A percentile compares a stretch with the other conserved stretches of the same genome.
These are phyloP conservation scores for Russula ochroleuca DNA, from an alignment of 768 basidiomycete species.

Conservation along the genomic window DNA sequence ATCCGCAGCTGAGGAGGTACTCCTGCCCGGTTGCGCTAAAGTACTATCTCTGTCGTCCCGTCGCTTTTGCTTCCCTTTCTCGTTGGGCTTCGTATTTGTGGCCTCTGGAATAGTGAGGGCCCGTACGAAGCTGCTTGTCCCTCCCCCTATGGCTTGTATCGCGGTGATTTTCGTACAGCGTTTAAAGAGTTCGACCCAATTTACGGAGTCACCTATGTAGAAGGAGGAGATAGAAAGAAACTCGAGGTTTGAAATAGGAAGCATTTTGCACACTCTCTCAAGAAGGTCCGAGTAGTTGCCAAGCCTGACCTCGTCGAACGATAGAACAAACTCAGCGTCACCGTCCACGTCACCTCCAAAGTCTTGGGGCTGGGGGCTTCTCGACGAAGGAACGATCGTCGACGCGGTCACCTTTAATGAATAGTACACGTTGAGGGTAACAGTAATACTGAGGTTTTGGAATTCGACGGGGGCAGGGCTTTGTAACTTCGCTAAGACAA, in stretches of 20 bases:
- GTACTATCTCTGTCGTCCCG: not conserved
- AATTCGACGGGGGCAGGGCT: not conserved
- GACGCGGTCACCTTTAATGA: not conserved
- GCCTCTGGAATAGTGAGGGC: conserved; percentile 1
- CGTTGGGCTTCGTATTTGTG: too few relatives aligned
- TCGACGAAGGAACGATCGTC: not conserved
- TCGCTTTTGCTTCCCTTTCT: not conserved
- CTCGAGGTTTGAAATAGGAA: conserved; percentile 7
- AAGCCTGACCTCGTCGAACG: not conserved
- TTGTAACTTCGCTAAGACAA: conserved; percentile 3
- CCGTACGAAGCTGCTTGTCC: not conserved
- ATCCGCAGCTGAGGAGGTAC: not conserved
- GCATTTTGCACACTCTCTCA: not conserved
- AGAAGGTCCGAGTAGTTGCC: not conserved
- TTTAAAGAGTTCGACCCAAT: conserved; percentile 8
- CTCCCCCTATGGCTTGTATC: conserved; percentile 1
- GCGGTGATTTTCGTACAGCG: conserved; percentile 1
- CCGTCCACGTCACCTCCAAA: not conserved
- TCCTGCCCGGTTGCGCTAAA: not conserved
- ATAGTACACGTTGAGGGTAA: not conserved
- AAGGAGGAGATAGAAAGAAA: conserved; percentile 8
- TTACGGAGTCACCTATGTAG: not conserved
- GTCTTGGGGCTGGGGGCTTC: not conserved
- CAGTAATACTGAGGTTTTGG: not conserved
- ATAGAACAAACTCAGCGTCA: not conserved